These are phyloP conservation scores for Mediolabrus comicus DNA, from an alignment of 108 stramenopile species.

Conservation along the genomic window DNA sequence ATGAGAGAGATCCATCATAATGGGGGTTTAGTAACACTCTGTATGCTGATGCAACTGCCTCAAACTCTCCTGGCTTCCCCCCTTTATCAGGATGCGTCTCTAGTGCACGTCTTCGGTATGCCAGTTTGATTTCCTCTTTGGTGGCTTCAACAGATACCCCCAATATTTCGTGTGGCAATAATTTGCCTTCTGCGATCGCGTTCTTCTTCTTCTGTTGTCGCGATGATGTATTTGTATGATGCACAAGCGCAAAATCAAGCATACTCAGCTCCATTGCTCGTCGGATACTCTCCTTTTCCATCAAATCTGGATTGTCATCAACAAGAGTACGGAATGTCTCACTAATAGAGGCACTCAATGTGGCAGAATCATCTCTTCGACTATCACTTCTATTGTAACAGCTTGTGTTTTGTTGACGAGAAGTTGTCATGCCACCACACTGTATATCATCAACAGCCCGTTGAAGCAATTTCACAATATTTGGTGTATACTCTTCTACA, in stretches of 20 bases:
- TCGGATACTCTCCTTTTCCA: constrained; percentile 50
- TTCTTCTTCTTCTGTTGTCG: background rate
- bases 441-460: background rate
- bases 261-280: constrained; percentile 64
- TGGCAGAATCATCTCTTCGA: constrained; percentile 18
- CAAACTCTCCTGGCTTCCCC: constrained; percentile 40
- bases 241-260: constrained; percentile 61
- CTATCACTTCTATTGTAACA: background rate
- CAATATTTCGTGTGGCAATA: constrained; percentile 40
- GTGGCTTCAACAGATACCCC: constrained; percentile 14
- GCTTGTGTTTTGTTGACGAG: background rate
- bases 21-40: constrained; percentile 29
- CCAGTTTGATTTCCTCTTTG: constrained; percentile 39
- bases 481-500: constrained; percentile 23
- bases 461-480: constrained; percentile 14
- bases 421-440: background rate
- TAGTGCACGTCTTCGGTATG: constrained; percentile 49
- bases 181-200: background rate
- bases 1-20: constrained; percentile 6
- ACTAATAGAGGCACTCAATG: constrained; percentile 44
- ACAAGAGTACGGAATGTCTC: constrained; percentile 44
- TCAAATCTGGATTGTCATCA: constrained; percentile 44
- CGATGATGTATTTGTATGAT: constrained; percentile 3
- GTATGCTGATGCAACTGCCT: constrained; percentile 37
- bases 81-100: constrained; percentile 66